Evolutionary conservation across 148 eudicot species (phyloP).

Genomic region (Mesembryanthemum crystallinum): DNA sequence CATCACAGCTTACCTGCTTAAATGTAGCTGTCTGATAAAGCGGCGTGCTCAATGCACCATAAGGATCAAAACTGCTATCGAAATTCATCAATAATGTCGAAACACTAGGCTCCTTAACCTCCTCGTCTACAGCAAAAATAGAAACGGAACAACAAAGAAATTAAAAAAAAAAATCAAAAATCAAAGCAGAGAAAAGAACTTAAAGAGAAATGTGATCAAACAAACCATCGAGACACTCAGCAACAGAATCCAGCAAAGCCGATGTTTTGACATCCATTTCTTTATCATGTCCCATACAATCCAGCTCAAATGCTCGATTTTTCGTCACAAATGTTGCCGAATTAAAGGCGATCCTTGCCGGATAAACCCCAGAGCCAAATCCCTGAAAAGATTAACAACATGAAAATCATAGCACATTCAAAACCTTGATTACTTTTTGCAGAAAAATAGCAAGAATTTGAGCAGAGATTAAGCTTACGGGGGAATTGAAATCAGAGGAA

Average conservation of each 20-base stretch:
- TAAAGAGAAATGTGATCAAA: slow-evolving; percentile 4
- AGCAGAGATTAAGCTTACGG: slow-evolving; percentile 26
- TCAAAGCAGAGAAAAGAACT: not conserved
- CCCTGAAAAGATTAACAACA: slow-evolving; percentile 35
- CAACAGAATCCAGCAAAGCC: slow-evolving; percentile 49
- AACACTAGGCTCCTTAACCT: slow-evolving; percentile 56
- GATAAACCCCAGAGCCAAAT: slow-evolving; percentile 23
- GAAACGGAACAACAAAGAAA: not conserved
- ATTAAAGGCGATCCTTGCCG: slow-evolving; percentile 40
- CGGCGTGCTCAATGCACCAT: slow-evolving; percentile 77
- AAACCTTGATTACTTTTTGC: not conserved
- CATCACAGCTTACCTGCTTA: slow-evolving; percentile 63
- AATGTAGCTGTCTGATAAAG: slow-evolving; percentile 95
- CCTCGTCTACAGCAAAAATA: slow-evolving; percentile 37
- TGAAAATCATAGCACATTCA: not conserved
- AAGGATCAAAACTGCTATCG: slow-evolving; percentile 80
- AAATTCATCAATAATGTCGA: slow-evolving; percentile 88
- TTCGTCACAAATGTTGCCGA: slow-evolving; percentile 20
- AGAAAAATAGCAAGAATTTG: not conserved
- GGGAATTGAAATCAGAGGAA: slow-evolving; percentile 26
- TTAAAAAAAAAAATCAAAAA: not conserved
- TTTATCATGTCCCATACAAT: slow-evolving; percentile 54
- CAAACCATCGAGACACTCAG: slow-evolving; percentile 60
- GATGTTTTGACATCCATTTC: slow-evolving; percentile 57
- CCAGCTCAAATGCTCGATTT: slow-evolving; percentile 35